These are phyloP conservation scores for Agaricus subrufescens DNA, from an alignment of 768 basidiomycete genomes.

Conservation along the genomic window DNA sequence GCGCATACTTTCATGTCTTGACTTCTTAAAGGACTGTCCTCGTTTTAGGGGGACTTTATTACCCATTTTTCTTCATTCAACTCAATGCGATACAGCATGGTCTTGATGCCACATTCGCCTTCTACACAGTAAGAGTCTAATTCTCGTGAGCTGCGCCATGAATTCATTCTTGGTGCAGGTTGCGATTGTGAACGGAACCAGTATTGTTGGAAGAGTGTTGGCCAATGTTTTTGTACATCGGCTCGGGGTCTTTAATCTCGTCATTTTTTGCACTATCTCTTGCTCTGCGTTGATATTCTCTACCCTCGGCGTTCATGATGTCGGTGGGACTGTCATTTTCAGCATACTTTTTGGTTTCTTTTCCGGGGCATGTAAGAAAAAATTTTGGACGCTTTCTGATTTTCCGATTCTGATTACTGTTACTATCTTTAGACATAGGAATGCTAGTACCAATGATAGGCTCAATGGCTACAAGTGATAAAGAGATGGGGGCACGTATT, in stretches of 20 bases:
- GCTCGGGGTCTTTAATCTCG: slow-evolving; percentile 37
- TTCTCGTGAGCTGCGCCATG: neutral
- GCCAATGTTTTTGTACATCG: slow-evolving; percentile 36
- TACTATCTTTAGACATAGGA: slow-evolving; percentile 27
- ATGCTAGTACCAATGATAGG: slow-evolving; percentile 41
- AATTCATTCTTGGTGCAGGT: slow-evolving; percentile 25
- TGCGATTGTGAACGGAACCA: slow-evolving; percentile 47
- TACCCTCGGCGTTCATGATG: slow-evolving; percentile 33
- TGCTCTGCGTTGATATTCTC: slow-evolving; percentile 36
- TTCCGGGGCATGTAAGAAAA: slow-evolving; percentile 37
- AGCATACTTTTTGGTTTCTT: slow-evolving; percentile 44
- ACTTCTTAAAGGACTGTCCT: slow-evolving; percentile 24
- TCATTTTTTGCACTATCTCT: slow-evolving; percentile 26
- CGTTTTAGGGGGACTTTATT: slow-evolving; percentile 36
- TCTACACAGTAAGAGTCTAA: slow-evolving; percentile 43
- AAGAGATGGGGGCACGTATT: slow-evolving; percentile 53
- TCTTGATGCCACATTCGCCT: slow-evolving; percentile 41
- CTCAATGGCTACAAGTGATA: slow-evolving; percentile 35
- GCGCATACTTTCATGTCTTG: neutral
- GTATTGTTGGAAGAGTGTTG: slow-evolving; percentile 41
- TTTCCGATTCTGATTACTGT: neutral
- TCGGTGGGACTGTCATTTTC: slow-evolving; percentile 31
- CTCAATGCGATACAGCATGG: slow-evolving; percentile 45
- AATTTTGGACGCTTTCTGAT: neutral
- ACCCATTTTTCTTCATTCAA: slow-evolving; percentile 55